These are phyloP conservation scores for Pholiota adiposa DNA, from an alignment of 1,284 basidiomycete species.

Conservation along the genomic window DNA sequence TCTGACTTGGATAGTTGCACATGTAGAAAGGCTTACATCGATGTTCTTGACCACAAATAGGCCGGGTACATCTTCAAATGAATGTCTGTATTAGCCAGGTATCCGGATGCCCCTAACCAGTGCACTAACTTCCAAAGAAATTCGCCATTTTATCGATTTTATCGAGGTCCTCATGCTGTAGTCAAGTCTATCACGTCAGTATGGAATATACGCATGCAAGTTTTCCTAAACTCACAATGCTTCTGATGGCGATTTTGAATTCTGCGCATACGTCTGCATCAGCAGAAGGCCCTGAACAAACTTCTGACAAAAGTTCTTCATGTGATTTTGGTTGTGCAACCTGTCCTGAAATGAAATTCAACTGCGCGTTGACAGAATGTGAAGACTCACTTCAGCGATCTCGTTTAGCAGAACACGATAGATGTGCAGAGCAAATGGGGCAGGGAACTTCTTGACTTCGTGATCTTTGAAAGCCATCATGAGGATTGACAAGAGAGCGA, in stretches of 20 bases:
- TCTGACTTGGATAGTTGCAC: neutral
- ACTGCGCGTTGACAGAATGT: neutral
- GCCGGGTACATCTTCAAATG: slow-evolving; percentile 29
- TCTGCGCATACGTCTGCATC: slow-evolving; percentile 32
- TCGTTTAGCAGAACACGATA: slow-evolving; percentile 67
- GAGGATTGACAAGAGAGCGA: slow-evolving; percentile 65
- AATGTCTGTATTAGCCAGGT: neutral
- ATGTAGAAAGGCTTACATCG: slow-evolving; percentile 38
- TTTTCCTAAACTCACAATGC: slow-evolving; percentile 41
- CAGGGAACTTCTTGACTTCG: slow-evolving; percentile 52
- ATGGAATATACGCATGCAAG: neutral
- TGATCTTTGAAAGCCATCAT: slow-evolving; percentile 62
- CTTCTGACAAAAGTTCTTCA: slow-evolving; percentile 36
- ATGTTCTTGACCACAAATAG: slow-evolving; percentile 58
- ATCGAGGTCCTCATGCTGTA: slow-evolving; percentile 50
- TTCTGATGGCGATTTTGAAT: slow-evolving; percentile 41
- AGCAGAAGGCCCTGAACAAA: slow-evolving; percentile 35
- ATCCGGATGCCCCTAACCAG: neutral
- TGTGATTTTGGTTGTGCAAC: slow-evolving; percentile 42
- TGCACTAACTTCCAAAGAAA: slow-evolving; percentile 62
- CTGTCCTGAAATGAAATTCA: slow-evolving; percentile 26
- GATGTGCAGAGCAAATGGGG: slow-evolving; percentile 64
- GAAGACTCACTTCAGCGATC: slow-evolving; percentile 48
- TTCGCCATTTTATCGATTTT: slow-evolving; percentile 62
- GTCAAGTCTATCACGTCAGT: neutral